Percentiles rank a stretch among this genome's conserved stretches.
Conservation (phyloP, 805 yeast genomes). For the Zygoascus flipseniorum region DNA sequence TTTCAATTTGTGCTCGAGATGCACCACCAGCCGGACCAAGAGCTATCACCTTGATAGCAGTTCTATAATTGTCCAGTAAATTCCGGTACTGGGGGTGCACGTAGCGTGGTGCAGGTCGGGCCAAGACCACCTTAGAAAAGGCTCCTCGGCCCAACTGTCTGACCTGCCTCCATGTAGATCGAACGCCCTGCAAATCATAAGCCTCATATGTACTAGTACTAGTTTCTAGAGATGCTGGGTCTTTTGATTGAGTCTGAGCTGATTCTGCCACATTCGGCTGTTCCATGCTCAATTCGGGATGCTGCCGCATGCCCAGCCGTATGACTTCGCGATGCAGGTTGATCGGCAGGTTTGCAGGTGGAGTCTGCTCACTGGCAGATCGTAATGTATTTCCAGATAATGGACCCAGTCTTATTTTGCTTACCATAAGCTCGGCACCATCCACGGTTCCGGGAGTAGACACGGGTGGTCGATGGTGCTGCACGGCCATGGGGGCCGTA, state of each 20-base stretch:
- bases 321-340: not conserved
- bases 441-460: not conserved
- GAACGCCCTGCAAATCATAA: conserved; percentile 17
- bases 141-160: conserved; percentile 33
- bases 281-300: not conserved
- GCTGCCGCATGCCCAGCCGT: not conserved
- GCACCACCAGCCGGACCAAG: conserved; percentile 35
- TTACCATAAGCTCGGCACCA: not conserved
- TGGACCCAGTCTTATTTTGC: not conserved
- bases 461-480: not conserved
- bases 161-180: conserved; percentile 26
- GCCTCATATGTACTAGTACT: conserved; percentile 20
- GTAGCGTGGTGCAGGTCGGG: conserved; percentile 20
- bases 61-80: conserved; percentile 24
- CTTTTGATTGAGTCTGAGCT: not conserved
- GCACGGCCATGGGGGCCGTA: not conserved
- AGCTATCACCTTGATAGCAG: conserved; percentile 65
- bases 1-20: conserved; percentile 38
- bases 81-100: conserved; percentile 24
- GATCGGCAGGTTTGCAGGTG: not conserved
- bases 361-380: not conserved
- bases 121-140: conserved; percentile 30
- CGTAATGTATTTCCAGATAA: not conserved
- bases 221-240: not conserved
- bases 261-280: not conserved